Percentiles rank a stretch among this genome's conserved stretches.
Conservation (phyloP, 2,329 filamentous ascomycete species). For the Pseudogymnoascus sp. region DNA sequence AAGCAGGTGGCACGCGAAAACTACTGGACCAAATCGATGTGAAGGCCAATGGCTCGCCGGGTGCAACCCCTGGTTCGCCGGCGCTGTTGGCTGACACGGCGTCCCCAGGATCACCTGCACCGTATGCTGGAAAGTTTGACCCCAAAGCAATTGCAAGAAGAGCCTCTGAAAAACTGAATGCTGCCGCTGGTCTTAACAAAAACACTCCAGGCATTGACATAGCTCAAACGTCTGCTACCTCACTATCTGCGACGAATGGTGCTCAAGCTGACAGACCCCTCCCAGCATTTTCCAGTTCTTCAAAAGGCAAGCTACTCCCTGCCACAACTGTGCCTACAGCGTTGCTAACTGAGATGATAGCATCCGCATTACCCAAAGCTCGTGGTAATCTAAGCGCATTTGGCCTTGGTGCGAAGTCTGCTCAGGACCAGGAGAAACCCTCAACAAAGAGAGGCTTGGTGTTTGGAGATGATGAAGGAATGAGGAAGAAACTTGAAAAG, state of each 20-base stretch:
- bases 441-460: constrained; percentile 66
- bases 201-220: constrained; percentile 43
- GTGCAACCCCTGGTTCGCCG: constrained; percentile 44
- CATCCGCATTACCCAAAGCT: constrained; percentile 53
- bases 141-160: constrained; percentile 81
- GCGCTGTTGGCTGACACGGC: constrained; percentile 33
- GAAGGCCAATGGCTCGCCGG: constrained; percentile 43
- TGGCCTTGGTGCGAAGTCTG: constrained; percentile 62
- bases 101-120: constrained; percentile 42
- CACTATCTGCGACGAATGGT: constrained; percentile 32
- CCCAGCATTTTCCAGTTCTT: constrained; percentile 32
- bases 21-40: constrained; percentile 66
- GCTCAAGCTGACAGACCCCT: constrained; percentile 36
- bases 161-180: constrained; percentile 49
- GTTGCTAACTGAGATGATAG: constrained; percentile 14
- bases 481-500: constrained; percentile 81
- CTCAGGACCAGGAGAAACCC: constrained; percentile 55
- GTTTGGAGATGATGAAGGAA: constrained; percentile 81
- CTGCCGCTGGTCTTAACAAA: constrained; percentile 41
- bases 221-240: constrained; percentile 36
- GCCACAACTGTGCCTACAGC: background rate
- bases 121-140: constrained; percentile 74
- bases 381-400: constrained; percentile 74
- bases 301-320: constrained; percentile 30
- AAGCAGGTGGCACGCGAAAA: constrained; percentile 54